Evolutionary conservation across 2,329 filamentous ascomycete species (phyloP).

Genomic region (Aspergillus fructus): DNA sequence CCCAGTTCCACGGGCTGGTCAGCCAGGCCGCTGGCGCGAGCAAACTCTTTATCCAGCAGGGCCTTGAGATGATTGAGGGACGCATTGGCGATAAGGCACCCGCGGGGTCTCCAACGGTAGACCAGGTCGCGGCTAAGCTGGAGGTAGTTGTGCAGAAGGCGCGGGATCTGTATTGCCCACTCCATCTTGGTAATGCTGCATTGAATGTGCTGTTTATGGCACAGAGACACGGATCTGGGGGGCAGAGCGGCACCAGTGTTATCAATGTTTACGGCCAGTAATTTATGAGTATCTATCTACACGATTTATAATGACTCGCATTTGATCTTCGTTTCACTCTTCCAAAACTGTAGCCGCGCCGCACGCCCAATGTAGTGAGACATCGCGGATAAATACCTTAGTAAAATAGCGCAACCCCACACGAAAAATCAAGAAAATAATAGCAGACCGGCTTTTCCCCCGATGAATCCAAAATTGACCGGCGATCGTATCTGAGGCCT

Average conservation of each 20-base stretch:
- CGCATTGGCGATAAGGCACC: constrained; percentile 24
- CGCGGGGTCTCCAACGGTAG: constrained; percentile 36
- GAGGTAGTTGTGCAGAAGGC: constrained; percentile 45
- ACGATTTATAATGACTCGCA: neutral
- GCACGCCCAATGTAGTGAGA: neutral
- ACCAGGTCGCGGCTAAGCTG: constrained; percentile 39
- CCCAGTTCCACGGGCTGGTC: constrained; percentile 48
- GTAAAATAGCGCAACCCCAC: neutral
- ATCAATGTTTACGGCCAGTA: constrained; percentile 31
- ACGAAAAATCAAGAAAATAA: neutral
- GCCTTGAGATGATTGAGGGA: constrained; percentile 37
- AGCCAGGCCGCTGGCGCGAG: constrained; percentile 49
- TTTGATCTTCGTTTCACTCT: neutral
- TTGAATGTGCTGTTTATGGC: constrained; percentile 36
- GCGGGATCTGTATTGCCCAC: constrained; percentile 37
- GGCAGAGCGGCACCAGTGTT: constrained; percentile 31
- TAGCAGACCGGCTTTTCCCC: neutral
- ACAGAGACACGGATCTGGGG: constrained; percentile 31
- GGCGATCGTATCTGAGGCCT: constrained; percentile 1
- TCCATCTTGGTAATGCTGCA: constrained; percentile 39
- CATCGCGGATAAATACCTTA: neutral
- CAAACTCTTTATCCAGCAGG: constrained; percentile 43
- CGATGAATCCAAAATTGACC: neutral
- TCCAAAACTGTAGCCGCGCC: neutral
- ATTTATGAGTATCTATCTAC: neutral